These are phyloP conservation scores for Aspergillus sp. DNA, from an alignment of 2,329 filamentous ascomycete genomes.

Conservation along the genomic window DNA sequence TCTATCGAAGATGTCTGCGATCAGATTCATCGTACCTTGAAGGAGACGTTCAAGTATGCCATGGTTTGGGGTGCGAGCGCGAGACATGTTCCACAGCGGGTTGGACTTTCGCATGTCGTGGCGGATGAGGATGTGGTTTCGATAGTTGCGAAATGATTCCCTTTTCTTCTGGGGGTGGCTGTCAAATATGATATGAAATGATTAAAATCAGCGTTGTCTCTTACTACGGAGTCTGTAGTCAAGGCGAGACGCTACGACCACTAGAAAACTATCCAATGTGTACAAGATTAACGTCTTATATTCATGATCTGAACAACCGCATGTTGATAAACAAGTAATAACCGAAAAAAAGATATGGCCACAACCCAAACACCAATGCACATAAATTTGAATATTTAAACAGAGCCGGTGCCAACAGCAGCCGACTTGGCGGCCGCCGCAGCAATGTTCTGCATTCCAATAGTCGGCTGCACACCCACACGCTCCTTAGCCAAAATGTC, in stretches of 20 bases:
- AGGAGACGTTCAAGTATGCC: constrained; percentile 98
- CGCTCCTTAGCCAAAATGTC: constrained; percentile 91
- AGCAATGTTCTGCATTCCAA: constrained; percentile 43
- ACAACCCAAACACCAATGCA: constrained; percentile 8
- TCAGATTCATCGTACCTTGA: constrained; percentile 82
- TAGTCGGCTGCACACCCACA: constrained; percentile 72
- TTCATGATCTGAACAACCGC: no score
- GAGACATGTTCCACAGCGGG: constrained; percentile 85
- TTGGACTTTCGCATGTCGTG: constrained; percentile 76
- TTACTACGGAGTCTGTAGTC: not conserved
- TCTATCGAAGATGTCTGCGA: constrained; percentile 97
- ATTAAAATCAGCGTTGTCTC: constrained; percentile 2
- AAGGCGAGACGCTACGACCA: constrained; percentile 1
- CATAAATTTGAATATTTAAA: constrained; percentile 9
- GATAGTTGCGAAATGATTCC: constrained; percentile 46
- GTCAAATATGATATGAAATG: not conserved
- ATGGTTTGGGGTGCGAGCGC: constrained; percentile 96
- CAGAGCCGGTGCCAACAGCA: constrained; percentile 11
- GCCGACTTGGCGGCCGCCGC: constrained; percentile 26
- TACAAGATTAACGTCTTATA: no score
- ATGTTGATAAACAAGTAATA: constrained; percentile 1
- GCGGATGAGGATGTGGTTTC: constrained; percentile 60
- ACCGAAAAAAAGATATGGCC: constrained; percentile 11
- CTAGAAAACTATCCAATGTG: no score
- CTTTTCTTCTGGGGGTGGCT: no score